Conservation (phyloP, 1,284 basidiomycete genomes). For the Cryptococcus wingfieldii region DNA sequence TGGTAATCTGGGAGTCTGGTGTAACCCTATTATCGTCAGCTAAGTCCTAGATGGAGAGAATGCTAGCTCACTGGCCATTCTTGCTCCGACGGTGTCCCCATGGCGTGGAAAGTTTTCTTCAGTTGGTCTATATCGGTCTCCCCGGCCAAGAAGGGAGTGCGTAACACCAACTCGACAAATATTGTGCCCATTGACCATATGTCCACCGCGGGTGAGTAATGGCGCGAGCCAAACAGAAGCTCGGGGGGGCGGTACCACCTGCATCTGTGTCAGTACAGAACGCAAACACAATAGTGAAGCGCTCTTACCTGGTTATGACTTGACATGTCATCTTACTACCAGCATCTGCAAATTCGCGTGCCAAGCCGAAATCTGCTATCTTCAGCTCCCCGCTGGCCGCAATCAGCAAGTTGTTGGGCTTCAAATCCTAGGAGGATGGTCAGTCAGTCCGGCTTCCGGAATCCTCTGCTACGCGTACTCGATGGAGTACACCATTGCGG, state of each 20-base stretch:
- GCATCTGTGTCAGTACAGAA: neutral
- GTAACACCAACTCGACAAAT: constrained; percentile 80
- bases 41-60: neutral
- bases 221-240: constrained; percentile 90
- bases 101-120: constrained; percentile 86
- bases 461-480: constrained; percentile 55
- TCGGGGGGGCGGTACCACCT: constrained; percentile 99
- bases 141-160: constrained; percentile 88
- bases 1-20: constrained; percentile 85
- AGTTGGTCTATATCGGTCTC: constrained; percentile 96
- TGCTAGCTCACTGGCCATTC: constrained; percentile 79
- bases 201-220: constrained; percentile 96
- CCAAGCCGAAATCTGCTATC: constrained; percentile 98
- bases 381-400: constrained; percentile 87
- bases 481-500: constrained; percentile 85
- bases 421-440: constrained; percentile 68
- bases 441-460: neutral
- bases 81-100: constrained; percentile 91
- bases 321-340: constrained; percentile 95
- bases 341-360: constrained; percentile 76
- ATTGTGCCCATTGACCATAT: constrained; percentile 99
- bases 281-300: neutral
- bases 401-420: constrained; percentile 97
- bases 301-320: constrained; percentile 81
- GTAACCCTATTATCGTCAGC: constrained; percentile 61